Base-by-base conservation (phyloP, 495 filamentous ascomycete species). In the Lasiosphaeria hispida region DNA sequence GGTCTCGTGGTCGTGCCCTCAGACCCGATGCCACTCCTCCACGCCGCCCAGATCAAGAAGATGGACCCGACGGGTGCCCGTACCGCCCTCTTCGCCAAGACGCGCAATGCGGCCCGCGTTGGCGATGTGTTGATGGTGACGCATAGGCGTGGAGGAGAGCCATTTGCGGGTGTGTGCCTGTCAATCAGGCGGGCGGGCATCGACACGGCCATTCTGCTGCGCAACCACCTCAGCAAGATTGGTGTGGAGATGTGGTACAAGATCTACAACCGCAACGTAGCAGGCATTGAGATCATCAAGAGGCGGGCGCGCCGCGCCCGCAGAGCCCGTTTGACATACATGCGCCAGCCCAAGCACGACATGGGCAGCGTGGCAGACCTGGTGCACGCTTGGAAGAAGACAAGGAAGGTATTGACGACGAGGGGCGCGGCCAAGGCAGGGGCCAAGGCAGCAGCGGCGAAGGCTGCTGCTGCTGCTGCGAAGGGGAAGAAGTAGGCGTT, bases 171-270 rank as follows among this genome's bases (percentile, higher is more conserved):
- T 33, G 89, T 95, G 10, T 87, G 86, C 60, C 70, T 99, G 64
- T 88, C 85, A 63, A 93, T 97, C 67, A 85, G 91, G 30, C 79
- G 92, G 37, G 82, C 83, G 6, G 92, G 92, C 59, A 80, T 95
- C 19, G 94, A 99, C 71, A 93, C 90, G 6, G 87, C 86, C 1
- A 83, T 97, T 42, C 72, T 96, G 59, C 78, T 99, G 52, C 80
- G 94, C 23, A 92, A 91, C 65, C 83, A 92, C 61, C 70, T 99
- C 53, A 86, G 85, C 42, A 80, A 87, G 53, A 83, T 94, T 6
- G 89, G 90, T 45, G 91, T 96, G n/a, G 94, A 99, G 83, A 92
- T 96, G 90, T 96, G 90, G 83, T 90, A 87, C 69, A 99, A 97
- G 82, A 77, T 96, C 49, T 97, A 91, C 77, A 87, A 81, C 61